phyloP scores from a whole-genome alignment of 345 rosid species.

The Noccaea caerulescens region DNA sequence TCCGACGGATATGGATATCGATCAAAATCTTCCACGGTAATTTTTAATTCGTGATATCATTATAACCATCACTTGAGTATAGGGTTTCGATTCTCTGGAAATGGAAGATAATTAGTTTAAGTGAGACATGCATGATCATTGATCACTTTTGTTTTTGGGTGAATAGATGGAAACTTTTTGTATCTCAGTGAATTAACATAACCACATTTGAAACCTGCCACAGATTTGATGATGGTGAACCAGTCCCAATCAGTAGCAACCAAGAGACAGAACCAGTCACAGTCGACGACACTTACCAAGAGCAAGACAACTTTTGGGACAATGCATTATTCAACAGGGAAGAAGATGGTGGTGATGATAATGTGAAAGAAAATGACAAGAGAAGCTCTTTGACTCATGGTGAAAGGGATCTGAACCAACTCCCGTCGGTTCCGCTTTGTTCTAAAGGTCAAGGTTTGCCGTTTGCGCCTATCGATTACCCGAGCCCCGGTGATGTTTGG shows the following conservation, averaged over 20 bases:
- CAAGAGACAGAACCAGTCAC: slow-evolving; percentile 18
- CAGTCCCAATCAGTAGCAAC: slow-evolving; percentile 10
- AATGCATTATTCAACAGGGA: slow-evolving; percentile 32
- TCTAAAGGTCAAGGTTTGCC: slow-evolving; percentile 77
- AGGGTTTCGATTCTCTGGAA: slow-evolving; percentile 5
- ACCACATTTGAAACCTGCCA: not conserved
- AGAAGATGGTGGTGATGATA: not conserved
- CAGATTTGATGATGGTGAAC: slow-evolving; percentile 32
- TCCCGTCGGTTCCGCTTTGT: slow-evolving; percentile 51
- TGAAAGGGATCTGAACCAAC: slow-evolving; percentile 41
- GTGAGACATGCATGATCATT: not conserved
- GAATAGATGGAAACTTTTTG: not conserved
- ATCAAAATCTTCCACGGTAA: slow-evolving; percentile 34
- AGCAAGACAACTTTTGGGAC: slow-evolving; percentile 43
- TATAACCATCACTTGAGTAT: not conserved
- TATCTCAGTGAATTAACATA: not conserved
- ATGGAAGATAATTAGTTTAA: not conserved
- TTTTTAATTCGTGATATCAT: not conserved
- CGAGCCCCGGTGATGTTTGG: slow-evolving; percentile 84
- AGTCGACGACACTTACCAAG: not conserved
- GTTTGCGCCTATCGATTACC: slow-evolving; percentile 81
- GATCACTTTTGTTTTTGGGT: slow-evolving; percentile 13
- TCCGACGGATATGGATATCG: slow-evolving; percentile 27
- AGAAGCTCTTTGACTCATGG: slow-evolving; percentile 37
- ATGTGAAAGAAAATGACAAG: slow-evolving; percentile 32